These are phyloP conservation scores for Ustilago tritici DNA, from an alignment of 1,284 basidiomycete genomes.

Conservation along the genomic window DNA sequence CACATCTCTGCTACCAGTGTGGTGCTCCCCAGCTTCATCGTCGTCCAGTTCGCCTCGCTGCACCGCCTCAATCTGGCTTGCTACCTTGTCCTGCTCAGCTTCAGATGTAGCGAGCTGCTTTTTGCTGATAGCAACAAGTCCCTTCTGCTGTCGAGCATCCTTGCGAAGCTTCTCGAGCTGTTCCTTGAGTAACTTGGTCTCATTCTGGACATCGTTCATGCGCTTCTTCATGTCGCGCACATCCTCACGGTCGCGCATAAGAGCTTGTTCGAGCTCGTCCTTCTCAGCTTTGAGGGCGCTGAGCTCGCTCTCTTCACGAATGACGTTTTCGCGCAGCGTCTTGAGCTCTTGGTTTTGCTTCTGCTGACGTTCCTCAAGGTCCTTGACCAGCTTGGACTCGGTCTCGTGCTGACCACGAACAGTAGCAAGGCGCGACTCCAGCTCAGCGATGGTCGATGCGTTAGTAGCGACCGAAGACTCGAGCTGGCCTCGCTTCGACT, in stretches of 20 bases:
- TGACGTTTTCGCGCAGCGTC: conserved; percentile 82
- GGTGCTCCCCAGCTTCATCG: conserved; percentile 67
- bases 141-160: conserved; percentile 95
- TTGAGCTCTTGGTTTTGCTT: conserved; percentile 83
- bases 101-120: conserved; percentile 92
- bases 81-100: conserved; percentile 78
- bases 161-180: conserved; percentile 90
- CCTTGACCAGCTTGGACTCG: conserved; percentile 81
- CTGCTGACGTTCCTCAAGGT: conserved; percentile 79
- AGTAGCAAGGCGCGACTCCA: conserved; percentile 64
- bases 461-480: conserved; percentile 49
- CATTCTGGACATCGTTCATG: conserved; percentile 82
- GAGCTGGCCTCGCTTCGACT: conserved; percentile 48
- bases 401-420: conserved; percentile 81
- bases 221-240: conserved; percentile 85
- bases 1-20: neutral
- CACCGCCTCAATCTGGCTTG: conserved; percentile 74
- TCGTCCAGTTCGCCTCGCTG: conserved; percentile 72
- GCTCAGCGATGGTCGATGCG: conserved; percentile 55
- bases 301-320: conserved; percentile 90
- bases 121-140: conserved; percentile 89
- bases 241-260: conserved; percentile 94
- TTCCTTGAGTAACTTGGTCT: conserved; percentile 79
- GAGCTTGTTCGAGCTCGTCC: conserved; percentile 86
- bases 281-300: conserved; percentile 90